Conservation (phyloP, 495 filamentous ascomycete genomes). For the Neurospora tetraspora region DNA sequence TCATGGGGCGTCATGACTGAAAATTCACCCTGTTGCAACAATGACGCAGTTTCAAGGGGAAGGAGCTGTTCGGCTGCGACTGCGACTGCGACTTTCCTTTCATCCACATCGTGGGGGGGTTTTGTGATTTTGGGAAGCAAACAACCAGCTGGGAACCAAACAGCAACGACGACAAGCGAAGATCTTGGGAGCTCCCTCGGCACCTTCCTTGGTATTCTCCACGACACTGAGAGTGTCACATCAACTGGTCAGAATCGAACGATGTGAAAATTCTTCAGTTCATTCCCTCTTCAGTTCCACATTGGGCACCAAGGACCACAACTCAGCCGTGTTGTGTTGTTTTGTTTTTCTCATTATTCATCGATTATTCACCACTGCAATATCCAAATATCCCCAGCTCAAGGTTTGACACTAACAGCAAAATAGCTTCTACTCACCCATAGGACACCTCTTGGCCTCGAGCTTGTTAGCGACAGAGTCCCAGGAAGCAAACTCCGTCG, state of each 20-base stretch:
- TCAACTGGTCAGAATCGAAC: background rate
- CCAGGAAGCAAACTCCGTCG: background rate
- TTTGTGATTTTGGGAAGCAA: background rate
- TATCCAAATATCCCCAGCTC: background rate
- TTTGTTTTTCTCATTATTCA: background rate
- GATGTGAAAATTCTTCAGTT: background rate
- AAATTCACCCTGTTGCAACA: background rate
- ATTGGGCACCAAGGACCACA: background rate
- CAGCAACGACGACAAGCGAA: background rate
- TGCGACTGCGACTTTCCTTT: background rate
- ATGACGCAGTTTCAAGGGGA: background rate
- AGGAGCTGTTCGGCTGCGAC: background rate
- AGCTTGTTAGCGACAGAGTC: background rate
- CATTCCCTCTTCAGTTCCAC: background rate
- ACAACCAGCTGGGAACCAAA: background rate
- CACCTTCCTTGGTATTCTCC: background rate
- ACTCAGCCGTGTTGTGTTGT: background rate
- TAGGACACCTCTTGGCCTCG: background rate
- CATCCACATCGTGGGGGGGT: background rate
- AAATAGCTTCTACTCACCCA: background rate
- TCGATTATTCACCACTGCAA: background rate
- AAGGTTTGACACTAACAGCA: background rate
- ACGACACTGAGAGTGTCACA: background rate
- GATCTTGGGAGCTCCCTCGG: background rate
- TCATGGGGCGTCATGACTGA: background rate